Evolutionary conservation across 106 monocot genomes (phyloP), one percentile per base, ranked within the genome.

Genomic region (Narthecium ossifragum): DNA sequence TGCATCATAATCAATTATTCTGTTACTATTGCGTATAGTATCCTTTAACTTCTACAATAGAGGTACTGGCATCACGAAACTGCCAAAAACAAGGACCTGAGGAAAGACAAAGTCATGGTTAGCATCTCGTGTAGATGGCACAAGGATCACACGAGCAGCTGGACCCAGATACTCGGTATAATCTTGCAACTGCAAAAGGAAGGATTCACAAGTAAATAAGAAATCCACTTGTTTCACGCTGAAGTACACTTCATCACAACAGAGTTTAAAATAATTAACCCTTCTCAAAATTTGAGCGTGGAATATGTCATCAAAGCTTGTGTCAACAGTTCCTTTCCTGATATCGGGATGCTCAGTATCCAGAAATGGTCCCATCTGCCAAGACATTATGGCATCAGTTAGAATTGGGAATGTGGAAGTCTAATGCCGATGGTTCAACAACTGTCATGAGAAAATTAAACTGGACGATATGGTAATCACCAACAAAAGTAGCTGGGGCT

Each of bases 81-180:
- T 11, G 33, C 1, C 1, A 26, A 40, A 59, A 22, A 63, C 21
- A 1, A 38, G n/a, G 53, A 94, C 98, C 98, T 98, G 98, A 51
- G 98, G 98, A 53, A 81, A 91, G 61, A 91, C 84, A 64, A 80
- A 82, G 60, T 91, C 84, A 76, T 91, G 91, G 62, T 81, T 60
- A 48, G 98, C 98, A 91, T 98, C 98, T 55, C 98, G 83, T 61
- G 58, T 76, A n/a, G 98, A 86, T 69, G 98, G 91, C 62, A 88
- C 55, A 47, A 98, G 81, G 36, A 91, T 58, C 21, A 91, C 73
- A 31, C 78, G 98, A 41, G 63, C 73, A 73, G 64, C 14, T 49
- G 86, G 58, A 31, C 91, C 91, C 84, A 98, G 77, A 60, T 78
- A 98, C 34, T 81, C 70, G 18, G 59, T 39, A 43, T 83, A 88